Evolutionary conservation across 2,329 filamentous ascomycete genomes (phyloP), one percentile per base, ranked within the genome.

Genomic region (Alternaria infectoria): DNA sequence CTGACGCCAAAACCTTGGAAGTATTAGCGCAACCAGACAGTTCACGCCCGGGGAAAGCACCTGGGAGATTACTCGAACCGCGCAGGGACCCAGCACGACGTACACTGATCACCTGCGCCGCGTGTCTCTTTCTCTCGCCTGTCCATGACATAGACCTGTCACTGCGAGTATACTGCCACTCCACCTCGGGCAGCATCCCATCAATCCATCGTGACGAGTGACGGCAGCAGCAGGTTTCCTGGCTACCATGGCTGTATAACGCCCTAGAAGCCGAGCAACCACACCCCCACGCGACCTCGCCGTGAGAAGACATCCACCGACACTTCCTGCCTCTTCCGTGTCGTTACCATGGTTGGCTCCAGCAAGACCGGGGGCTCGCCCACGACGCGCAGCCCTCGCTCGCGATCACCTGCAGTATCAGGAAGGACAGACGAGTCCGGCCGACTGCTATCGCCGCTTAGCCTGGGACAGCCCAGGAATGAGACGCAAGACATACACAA

Each of bases 291-390:
- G 49, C 63, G 30, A 55, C 64, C 54, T 62, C 36, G 23, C 23
- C 43, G 30, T 28, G 54, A 44, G 21, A 19, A 54, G 13, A 52
- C 47, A 15, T 26, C 26, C 5, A 15, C 17, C 12, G 19, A 44
- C 26, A 15, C 12, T 26, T 15, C 5, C 45, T 44, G 21, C 17
- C 25, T 55, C 17, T 17, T n/a, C 40, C 5, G 44, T 17, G 15
- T 19, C 19, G 49, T 54, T 30, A 49, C 19, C 55, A 79, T 79
- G 77, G 69, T 62, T 25, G 76, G 74, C 61, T 70, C 69, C 4
- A 68, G 66, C 57, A 73, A 72, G 9, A 69, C 72, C n/a, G 71
- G 69, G 58, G 54, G 71, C 56, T 74, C 72, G 30, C 74, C 76
- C 44, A 71, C 69, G 68, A 62, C 66, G 19, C 69, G 57, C 54